Evolutionary conservation across 257 asterid species (phyloP).

Genomic region (Henckelia pumila): DNA sequence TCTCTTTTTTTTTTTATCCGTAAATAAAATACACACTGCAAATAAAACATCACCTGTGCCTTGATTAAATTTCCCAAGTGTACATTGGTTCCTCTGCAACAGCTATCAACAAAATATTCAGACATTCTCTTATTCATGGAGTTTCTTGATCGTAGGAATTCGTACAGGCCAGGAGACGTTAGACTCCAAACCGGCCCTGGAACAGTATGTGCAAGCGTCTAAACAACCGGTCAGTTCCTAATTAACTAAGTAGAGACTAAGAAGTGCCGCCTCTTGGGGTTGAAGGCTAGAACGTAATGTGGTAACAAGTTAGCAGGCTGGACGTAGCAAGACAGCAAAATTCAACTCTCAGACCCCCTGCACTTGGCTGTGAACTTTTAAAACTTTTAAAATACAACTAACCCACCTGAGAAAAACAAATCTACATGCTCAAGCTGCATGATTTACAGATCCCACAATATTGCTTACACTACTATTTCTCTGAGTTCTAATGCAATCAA

Average conservation of each 20-base stretch:
- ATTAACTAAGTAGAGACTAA: neutral
- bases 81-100: too few relatives aligned
- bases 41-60: too few relatives aligned
- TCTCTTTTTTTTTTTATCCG: too few relatives aligned
- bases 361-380: conserved; percentile 44
- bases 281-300: neutral
- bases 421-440: conserved; percentile 2
- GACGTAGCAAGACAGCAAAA: neutral
- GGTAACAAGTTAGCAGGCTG: neutral
- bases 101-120: too few relatives aligned
- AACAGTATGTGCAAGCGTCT: neutral
- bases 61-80: too few relatives aligned
- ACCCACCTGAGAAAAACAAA: conserved; percentile 61
- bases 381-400: conserved; percentile 59
- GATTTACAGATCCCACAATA: neutral
- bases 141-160: neutral
- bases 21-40: neutral
- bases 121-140: neutral
- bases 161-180: neutral
- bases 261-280: neutral
- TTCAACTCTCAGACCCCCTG: conserved; percentile 40
- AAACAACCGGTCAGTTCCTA: neutral
- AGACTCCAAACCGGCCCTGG: neutral
- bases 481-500: neutral
- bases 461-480: too few relatives aligned